Evolutionary conservation across 306 rosid genomes (phyloP).

Genomic region (Acacia crassicarpa): DNA sequence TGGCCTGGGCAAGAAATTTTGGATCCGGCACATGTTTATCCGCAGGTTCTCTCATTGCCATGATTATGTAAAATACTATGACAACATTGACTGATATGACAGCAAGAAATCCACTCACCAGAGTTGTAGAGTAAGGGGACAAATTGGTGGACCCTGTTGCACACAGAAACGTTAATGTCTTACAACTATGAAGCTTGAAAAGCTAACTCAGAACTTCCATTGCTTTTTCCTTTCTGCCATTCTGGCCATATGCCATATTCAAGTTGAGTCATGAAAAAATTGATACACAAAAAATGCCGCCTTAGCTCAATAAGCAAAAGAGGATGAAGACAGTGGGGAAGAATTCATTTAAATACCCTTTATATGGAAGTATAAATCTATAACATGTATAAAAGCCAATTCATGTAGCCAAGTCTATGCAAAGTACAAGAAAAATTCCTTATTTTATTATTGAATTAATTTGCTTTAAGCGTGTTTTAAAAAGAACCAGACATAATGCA

Average conservation of each 20-base stretch:
- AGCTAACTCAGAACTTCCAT: background rate
- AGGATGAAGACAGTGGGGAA: background rate
- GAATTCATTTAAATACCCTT: slow-evolving; percentile 1
- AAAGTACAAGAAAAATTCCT: background rate
- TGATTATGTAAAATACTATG: slow-evolving; percentile 71
- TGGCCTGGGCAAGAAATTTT: slow-evolving; percentile 72
- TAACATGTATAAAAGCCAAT: background rate
- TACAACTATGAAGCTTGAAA: background rate
- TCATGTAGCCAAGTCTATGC: slow-evolving; percentile 2
- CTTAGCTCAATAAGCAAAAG: background rate
- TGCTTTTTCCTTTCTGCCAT: background rate
- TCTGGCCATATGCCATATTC: background rate
- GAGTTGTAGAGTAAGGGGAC: slow-evolving; percentile 74
- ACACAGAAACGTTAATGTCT: background rate
- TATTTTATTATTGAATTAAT: slow-evolving; percentile 8
- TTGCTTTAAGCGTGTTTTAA: background rate
- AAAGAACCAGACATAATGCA: background rate
- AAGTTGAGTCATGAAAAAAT: background rate
- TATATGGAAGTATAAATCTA: background rate
- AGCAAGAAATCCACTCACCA: slow-evolving; percentile 87
- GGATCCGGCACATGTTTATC: slow-evolving; percentile 82
- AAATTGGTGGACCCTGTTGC: slow-evolving; percentile 58
- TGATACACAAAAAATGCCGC: background rate
- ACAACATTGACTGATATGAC: slow-evolving; percentile 84
- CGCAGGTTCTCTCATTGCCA: slow-evolving; percentile 90